phyloP scores from a whole-genome alignment of 495 filamentous ascomycete species.

The Neurospora tetrasperma region DNA sequence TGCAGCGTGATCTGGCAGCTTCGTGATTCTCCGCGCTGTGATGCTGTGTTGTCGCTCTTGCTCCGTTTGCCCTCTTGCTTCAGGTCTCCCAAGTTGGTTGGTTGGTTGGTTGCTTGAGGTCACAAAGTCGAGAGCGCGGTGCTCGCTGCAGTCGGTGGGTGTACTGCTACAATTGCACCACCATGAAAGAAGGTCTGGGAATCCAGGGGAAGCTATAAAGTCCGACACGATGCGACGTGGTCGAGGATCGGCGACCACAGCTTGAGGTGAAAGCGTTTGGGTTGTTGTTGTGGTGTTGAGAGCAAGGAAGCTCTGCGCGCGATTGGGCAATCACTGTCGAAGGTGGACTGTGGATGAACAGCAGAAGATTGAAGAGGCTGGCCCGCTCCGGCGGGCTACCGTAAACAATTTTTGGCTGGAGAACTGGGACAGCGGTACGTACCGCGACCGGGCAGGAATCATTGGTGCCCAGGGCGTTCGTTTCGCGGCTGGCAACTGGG shows the following conservation, averaged over 20 bases:
- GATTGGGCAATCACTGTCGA: neutral
- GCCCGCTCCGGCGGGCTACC: constrained; percentile 6
- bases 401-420: constrained; percentile 29
- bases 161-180: constrained; percentile 14
- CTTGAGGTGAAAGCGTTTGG: neutral
- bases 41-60: neutral
- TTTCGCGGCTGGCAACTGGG: neutral
- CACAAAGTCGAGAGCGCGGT: neutral
- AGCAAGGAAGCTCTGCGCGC: constrained; percentile 4
- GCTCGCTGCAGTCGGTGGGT: constrained; percentile 7
- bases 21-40: neutral
- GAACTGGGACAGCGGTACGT: neutral
- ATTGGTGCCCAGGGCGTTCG: constrained; percentile 12
- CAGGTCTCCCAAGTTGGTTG: neutral
- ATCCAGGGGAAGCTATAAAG: neutral
- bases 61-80: neutral
- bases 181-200: constrained; percentile 3
- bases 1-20: neutral
- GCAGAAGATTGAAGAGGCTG: constrained; percentile 13
- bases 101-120: neutral
- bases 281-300: constrained; percentile 7
- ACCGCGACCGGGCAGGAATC: constrained; percentile 12
- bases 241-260: constrained; percentile 1
- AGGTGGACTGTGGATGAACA: neutral
- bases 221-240: neutral